Base-by-base conservation (phyloP, 2,329 filamentous ascomycete genomes). In the Aspergillus sp. region DNA sequence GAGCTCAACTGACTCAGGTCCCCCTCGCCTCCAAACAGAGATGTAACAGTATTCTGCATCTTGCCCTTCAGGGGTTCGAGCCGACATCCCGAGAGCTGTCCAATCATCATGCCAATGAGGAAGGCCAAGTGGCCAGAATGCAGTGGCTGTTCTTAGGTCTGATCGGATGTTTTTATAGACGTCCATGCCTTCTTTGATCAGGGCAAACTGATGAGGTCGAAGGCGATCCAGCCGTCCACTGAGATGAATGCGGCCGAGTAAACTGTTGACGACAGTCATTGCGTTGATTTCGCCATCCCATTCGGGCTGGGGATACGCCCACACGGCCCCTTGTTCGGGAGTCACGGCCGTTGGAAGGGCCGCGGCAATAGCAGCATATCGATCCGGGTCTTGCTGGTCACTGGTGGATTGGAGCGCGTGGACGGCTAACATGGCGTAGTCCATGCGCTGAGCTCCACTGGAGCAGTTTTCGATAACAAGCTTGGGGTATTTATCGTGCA, bases 381-480 rank as follows among this genome's bases (percentile, higher is more conserved):
- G 64, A 2, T 63, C 55, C 0, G 74, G 72, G 45, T 75, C 63
- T 49, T 76, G 71, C 56, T 76, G 74, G 57, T 77, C 75, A 39
- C 74, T 76, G 1, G 73, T 76, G 0, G 70, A 73, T 36, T 77
- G 75, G 0, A 77, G 46, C 0, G 73, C 57, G 29, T 75, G 73
- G 0, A 68, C 61, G 2, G 66, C 60, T 1, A 76, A 61, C 71
- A 75, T 71, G 6, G 72, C 72, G 46, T 76, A 75, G 36, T 77
- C 75, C 65, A 76, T 67, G 0, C 74, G 68, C 57, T 76, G 74
- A 0, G 66, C 74, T 6, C 74, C 73, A 22, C 71, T 74, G 7
- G 71, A 73, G 55, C 74, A 77, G 26, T 61, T 75, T 56, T 77
- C 75, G n/a, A 77, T 74, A 1, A 76, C 68, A 0, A 77, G 64